Conservation (phyloP, 176 grass and related monocot genomes). For the Juncus inflexus region DNA sequence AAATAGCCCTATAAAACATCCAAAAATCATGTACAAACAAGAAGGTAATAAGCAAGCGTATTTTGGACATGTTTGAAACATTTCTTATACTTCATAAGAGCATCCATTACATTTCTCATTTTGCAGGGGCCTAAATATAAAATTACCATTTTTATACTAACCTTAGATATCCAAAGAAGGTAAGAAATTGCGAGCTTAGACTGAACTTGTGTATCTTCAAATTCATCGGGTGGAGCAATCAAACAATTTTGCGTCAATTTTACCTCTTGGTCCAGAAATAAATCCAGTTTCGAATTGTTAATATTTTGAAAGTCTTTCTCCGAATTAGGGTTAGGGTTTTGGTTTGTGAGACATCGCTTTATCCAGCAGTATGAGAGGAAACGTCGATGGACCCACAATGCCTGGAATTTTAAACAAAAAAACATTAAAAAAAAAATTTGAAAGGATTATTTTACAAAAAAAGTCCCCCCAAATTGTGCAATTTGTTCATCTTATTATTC, state of each 20-base stretch:
- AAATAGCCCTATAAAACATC: neutral
- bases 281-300: slow-evolving; percentile 29
- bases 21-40: too few relatives aligned
- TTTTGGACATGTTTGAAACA: too few relatives aligned
- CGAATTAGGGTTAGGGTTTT: slow-evolving; percentile 14
- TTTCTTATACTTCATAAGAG: too few relatives aligned
- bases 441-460: slow-evolving; percentile 2
- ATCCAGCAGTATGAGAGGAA: slow-evolving; percentile 73
- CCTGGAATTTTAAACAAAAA: slow-evolving; percentile 28
- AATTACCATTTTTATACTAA: slow-evolving; percentile 1
- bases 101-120: too few relatives aligned
- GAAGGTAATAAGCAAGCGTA: too few relatives aligned
- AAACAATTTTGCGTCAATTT: slow-evolving; percentile 42
- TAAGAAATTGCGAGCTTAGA: slow-evolving; percentile 34
- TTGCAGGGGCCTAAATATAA: neutral
- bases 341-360: slow-evolving; percentile 25
- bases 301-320: slow-evolving; percentile 7
- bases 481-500: neutral
- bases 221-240: slow-evolving; percentile 29
- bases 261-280: slow-evolving; percentile 58
- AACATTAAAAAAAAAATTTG: neutral
- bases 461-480: too few relatives aligned
- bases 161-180: slow-evolving; percentile 44
- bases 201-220: slow-evolving; percentile 35
- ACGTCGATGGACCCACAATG: slow-evolving; percentile 77